Evolutionary conservation across 148 eudicot genomes (phyloP).

Genomic region (Amaranthus cruentus): DNA sequence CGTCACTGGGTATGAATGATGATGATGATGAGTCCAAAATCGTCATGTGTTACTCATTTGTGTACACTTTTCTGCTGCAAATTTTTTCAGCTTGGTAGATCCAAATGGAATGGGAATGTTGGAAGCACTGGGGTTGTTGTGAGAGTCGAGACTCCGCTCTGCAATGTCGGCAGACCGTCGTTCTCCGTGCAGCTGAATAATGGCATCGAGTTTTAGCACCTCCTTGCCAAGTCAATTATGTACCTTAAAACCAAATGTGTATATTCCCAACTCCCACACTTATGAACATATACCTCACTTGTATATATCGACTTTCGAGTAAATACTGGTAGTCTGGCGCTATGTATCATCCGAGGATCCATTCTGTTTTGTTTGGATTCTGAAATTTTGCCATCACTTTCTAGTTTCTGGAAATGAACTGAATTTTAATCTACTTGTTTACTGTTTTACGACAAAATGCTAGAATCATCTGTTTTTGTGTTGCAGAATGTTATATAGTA

Average conservation of each 20-base stretch:
- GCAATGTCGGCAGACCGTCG: conserved; percentile 58
- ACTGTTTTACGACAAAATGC: too few species aligned
- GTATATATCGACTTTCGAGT: conserved; percentile 17
- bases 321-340: conserved; percentile 10
- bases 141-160: conserved; percentile 78
- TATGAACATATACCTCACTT: conserved; percentile 14
- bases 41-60: background rate
- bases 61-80: background rate
- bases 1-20: too few species aligned
- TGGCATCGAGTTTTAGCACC: conserved; percentile 73
- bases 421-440: background rate
- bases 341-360: conserved; percentile 16
- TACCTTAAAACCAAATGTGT: conserved; percentile 21
- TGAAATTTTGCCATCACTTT: conserved; percentile 26
- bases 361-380: conserved; percentile 27
- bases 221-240: conserved; percentile 1
- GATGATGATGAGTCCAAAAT: too few species aligned
- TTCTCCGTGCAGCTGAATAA: conserved; percentile 85
- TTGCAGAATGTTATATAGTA: too few species aligned
- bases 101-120: conserved; percentile 94
- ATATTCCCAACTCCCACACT: conserved; percentile 27
- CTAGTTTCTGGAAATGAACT: background rate
- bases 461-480: too few species aligned
- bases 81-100: conserved; percentile 76
- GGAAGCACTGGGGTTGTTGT: conserved; percentile 78